Percentiles rank a stretch among this genome's conserved stretches.
phyloP scores from a whole-genome alignment of 495 filamentous ascomycete genomes.

The Penicillium ucsense region DNA sequence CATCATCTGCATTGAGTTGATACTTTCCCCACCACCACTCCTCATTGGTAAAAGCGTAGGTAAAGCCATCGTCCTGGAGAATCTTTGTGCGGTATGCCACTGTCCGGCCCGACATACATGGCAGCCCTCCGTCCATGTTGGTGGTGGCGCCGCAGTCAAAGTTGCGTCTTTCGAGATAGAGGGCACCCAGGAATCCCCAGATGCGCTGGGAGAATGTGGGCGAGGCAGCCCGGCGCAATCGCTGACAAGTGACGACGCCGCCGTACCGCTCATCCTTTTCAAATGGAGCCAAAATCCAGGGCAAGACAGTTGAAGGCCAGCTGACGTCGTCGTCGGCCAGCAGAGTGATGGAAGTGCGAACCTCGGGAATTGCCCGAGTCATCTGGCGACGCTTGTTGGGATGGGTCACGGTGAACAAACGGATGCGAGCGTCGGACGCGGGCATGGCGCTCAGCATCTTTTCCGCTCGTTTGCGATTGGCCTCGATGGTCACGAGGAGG shows the following conservation, averaged over 20 bases:
- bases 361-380: constrained; percentile 67
- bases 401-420: constrained; percentile 43
- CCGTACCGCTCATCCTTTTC: constrained; percentile 62
- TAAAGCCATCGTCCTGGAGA: constrained; percentile 66
- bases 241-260: constrained; percentile 75
- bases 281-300: constrained; percentile 79
- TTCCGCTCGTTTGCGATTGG: constrained; percentile 45
- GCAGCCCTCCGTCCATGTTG: constrained; percentile 74
- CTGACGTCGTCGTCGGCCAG: constrained; percentile 85
- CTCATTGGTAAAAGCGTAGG: constrained; percentile 61
- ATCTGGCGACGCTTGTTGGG: constrained; percentile 83
- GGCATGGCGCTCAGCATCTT: constrained; percentile 44
- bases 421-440: constrained; percentile 40
- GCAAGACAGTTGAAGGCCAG: constrained; percentile 66
- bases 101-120: constrained; percentile 80
- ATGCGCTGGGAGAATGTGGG: constrained; percentile 47
- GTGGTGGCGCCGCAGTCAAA: constrained; percentile 86
- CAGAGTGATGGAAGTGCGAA: constrained; percentile 62
- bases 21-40: constrained; percentile 57
- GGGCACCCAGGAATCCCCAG: constrained; percentile 71
- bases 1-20: constrained; percentile 72
- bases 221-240: constrained; percentile 53
- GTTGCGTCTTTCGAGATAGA: constrained; percentile 76
- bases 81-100: constrained; percentile 76
- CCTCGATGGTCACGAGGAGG: constrained; percentile 55